phyloP scores from a whole-genome alignment of 495 filamentous ascomycete genomes.

The Penicillium herquei region DNA sequence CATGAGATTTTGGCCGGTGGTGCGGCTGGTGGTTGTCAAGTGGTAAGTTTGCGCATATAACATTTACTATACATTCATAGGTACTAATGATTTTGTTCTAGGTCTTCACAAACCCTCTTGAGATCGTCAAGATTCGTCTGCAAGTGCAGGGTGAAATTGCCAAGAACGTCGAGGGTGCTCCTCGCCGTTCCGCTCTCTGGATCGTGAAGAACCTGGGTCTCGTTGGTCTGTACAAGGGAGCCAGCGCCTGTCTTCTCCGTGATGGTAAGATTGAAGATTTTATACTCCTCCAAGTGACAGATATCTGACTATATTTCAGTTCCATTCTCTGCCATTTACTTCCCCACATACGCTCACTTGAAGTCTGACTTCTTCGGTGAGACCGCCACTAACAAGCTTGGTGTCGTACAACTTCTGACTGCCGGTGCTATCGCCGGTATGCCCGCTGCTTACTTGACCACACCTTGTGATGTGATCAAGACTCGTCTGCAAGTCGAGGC shows the following conservation, averaged over 20 bases:
- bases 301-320: conserved; percentile 43
- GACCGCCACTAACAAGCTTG: conserved; percentile 81
- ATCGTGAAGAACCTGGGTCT: conserved; percentile 94
- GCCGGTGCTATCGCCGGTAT: conserved; percentile 97
- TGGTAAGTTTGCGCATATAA: conserved; percentile 58
- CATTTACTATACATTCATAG: no score
- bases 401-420: conserved; percentile 86
- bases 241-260: conserved; percentile 90
- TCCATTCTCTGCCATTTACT: conserved; percentile 98
- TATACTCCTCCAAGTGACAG: not conserved
- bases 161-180: conserved; percentile 79
- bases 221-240: conserved; percentile 95
- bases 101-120: conserved; percentile 95
- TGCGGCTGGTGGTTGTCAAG: conserved; percentile 89
- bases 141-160: conserved; percentile 96
- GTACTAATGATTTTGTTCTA: conserved; percentile 23
- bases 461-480: conserved; percentile 98
- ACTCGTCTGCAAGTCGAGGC: conserved; percentile 96
- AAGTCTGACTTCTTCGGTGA: conserved; percentile 95
- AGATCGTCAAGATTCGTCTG: conserved; percentile 98
- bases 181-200: conserved; percentile 91
- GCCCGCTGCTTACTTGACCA: conserved; percentile 97
- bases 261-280: conserved; percentile 49
- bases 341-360: conserved; percentile 92
- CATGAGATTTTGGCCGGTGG: conserved; percentile 87